phyloP scores from a whole-genome alignment of 768 basidiomycete species.

The Grammothele lineata region DNA sequence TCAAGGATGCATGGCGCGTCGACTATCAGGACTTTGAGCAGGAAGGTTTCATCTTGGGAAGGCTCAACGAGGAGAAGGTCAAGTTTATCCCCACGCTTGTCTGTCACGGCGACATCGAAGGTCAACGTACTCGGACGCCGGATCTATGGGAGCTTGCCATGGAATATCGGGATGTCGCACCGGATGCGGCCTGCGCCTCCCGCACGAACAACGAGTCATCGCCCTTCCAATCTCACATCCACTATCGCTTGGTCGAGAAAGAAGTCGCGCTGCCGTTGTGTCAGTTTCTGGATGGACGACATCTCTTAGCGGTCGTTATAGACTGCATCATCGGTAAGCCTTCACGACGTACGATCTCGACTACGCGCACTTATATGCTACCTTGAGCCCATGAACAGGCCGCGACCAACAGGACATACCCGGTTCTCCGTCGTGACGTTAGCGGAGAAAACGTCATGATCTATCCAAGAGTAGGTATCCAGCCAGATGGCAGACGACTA shows the following conservation, averaged over 20 bases:
- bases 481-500: neutral
- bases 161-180: no score
- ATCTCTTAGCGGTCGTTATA: neutral
- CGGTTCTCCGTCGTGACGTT: constrained; percentile 3
- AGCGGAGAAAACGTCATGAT: constrained; percentile 7
- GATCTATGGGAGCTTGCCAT: neutral
- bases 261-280: constrained; percentile 1
- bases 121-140: neutral
- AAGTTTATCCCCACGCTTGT: neutral
- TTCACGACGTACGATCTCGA: neutral
- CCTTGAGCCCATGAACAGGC: neutral
- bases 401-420: neutral
- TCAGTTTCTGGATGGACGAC: neutral
- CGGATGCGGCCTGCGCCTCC: neutral
- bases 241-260: constrained; percentile 3
- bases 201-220: neutral
- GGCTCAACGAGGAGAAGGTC: neutral
- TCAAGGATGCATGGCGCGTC: constrained; percentile 9
- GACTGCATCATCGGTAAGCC: constrained; percentile 1
- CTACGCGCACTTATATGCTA: no score
- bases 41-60: neutral
- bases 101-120: neutral
- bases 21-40: neutral
- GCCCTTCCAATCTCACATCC: neutral
- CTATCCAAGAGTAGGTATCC: neutral